A percentile compares a stretch with the other conserved stretches of the same genome.
Evolutionary conservation across 179 eudicot species (phyloP).

Genomic region (Amaranthus tricolor): DNA sequence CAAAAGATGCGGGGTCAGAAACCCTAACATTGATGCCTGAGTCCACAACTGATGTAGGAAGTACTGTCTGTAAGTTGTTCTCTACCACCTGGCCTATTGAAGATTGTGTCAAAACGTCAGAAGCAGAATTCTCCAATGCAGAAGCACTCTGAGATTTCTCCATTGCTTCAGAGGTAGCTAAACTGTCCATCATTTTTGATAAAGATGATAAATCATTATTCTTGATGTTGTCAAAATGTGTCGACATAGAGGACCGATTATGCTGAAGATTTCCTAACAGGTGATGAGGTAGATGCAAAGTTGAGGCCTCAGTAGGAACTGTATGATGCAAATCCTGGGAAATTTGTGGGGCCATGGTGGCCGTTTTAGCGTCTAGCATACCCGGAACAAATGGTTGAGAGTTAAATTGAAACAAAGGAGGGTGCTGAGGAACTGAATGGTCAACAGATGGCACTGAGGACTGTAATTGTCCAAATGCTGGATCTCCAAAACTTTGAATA

Average conservation of each 20-base stretch:
- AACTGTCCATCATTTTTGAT: conserved; percentile 26
- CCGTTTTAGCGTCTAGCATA: conserved; percentile 34
- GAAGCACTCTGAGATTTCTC: conserved; percentile 28
- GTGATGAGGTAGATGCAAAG: conserved; percentile 69
- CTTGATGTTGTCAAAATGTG: conserved; percentile 34
- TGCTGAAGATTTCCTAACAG: conserved; percentile 40
- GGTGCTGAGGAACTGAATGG: conserved; percentile 38
- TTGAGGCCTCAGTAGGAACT: conserved; percentile 38
- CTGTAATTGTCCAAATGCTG: conserved; percentile 51
- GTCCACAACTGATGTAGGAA: conserved; percentile 21
- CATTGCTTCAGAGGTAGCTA: conserved; percentile 27
- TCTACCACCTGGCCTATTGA: conserved; percentile 29
- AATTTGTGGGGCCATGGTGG: conserved; percentile 28
- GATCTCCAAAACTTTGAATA: conserved; percentile 50
- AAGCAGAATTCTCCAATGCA: conserved; percentile 1
- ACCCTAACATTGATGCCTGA: conserved; percentile 13
- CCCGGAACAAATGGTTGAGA: conserved; percentile 43
- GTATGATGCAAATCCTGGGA: conserved; percentile 36
- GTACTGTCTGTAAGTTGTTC: conserved; percentile 19
- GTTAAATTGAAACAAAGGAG: conserved; percentile 50
- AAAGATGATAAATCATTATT: conserved; percentile 19
- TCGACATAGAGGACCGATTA: conserved; percentile 36
- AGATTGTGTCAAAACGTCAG: conserved; percentile 12
- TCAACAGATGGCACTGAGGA: conserved; percentile 45
- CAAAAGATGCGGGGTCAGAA: conserved; percentile 20